Percentiles rank a stretch among this genome's conserved stretches.
Evolutionary conservation across 108 stramenopile species (phyloP).

Genomic region (Cyclotella distinguenda): DNA sequence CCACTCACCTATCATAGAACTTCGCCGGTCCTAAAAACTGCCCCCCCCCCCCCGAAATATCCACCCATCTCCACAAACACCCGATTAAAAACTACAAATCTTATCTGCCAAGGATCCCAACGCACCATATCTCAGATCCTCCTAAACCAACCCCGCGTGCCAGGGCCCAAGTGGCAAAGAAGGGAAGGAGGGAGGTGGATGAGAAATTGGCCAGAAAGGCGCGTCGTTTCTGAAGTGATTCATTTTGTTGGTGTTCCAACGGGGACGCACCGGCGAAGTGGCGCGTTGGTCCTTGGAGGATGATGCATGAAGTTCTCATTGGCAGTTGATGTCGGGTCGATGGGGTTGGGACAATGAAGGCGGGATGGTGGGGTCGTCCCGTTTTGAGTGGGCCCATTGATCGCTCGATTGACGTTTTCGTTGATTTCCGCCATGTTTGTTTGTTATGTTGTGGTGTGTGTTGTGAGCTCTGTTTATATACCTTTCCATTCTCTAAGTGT

Average conservation of each 20-base stretch:
- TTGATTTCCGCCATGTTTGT: too few species aligned
- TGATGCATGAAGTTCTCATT: neutral
- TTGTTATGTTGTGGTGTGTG: too few species aligned
- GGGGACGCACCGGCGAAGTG: neutral
- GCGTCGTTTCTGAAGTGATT: slow-evolving; percentile 16
- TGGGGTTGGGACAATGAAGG: too few species aligned
- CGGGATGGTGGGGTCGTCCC: too few species aligned
- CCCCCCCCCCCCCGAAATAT: slow-evolving; percentile 17
- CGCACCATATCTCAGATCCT: slow-evolving; percentile 59
- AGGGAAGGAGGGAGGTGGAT: slow-evolving; percentile 1
- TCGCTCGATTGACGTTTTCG: too few species aligned
- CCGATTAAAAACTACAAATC: slow-evolving; percentile 82
- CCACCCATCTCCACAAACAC: slow-evolving; percentile 37
- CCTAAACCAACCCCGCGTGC: slow-evolving; percentile 58
- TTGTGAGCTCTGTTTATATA: too few species aligned
- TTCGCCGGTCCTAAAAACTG: slow-evolving; percentile 21
- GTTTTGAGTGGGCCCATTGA: too few species aligned
- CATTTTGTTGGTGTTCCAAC: neutral
- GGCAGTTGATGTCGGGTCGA: too few species aligned
- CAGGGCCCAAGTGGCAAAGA: neutral
- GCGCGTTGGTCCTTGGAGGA: neutral
- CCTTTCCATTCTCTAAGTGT: too few species aligned
- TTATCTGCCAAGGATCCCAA: slow-evolving; percentile 60
- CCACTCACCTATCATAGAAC: slow-evolving; percentile 57
- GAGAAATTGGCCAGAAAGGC: slow-evolving; percentile 26